Conservation (phyloP, 805 yeast species). For the Saccharomycopsis schoenii region DNA sequence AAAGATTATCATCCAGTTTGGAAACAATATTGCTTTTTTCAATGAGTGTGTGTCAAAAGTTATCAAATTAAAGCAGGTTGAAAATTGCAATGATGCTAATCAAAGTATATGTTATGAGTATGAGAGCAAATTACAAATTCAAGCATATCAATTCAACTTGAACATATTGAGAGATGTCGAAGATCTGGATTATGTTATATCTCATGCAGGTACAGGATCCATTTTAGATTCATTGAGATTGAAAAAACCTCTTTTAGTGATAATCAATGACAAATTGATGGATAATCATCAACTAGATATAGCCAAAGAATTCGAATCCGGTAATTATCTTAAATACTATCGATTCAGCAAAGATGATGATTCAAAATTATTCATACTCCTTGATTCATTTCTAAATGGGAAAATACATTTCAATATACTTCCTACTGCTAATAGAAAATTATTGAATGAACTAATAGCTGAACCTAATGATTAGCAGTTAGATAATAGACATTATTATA, state of each 20-base stretch:
- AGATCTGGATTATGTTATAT: conserved; percentile 50
- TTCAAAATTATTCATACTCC: neutral
- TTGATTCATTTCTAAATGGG: neutral
- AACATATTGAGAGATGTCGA: conserved; percentile 34
- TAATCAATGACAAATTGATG: conserved; percentile 65
- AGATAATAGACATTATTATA: no score
- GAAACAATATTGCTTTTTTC: conserved; percentile 24
- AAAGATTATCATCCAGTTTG: conserved; percentile 50
- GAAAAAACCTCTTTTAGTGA: conserved; percentile 51
- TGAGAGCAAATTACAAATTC: conserved; percentile 23
- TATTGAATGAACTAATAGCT: neutral
- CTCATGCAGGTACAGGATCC: conserved; percentile 93
- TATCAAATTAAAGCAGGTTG: neutral
- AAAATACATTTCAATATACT: neutral
- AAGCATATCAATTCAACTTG: conserved; percentile 39
- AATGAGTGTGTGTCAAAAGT: neutral
- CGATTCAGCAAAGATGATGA: neutral
- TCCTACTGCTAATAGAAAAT: neutral
- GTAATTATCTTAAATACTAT: conserved; percentile 25
- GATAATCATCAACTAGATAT: conserved; percentile 80
- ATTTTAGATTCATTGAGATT: conserved; percentile 65
- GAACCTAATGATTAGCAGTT: neutral
- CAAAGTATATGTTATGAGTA: neutral
- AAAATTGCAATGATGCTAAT: neutral
- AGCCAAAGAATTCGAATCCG: conserved; percentile 42